Evolutionary conservation across 495 filamentous ascomycete genomes (phyloP).

Genomic region (Penicillium pancosmium): DNA sequence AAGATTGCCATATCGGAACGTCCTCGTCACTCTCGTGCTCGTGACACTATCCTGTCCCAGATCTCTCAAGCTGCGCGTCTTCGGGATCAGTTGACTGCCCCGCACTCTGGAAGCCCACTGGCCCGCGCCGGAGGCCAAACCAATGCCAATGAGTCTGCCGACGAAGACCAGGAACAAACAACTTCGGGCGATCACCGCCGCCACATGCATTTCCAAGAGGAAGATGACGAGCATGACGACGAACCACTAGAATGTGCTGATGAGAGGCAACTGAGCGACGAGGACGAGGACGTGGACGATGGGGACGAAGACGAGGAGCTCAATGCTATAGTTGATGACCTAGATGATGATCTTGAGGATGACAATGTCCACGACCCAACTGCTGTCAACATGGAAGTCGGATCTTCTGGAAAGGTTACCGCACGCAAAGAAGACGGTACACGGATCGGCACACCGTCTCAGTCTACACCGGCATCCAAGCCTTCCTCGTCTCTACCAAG

Average conservation of each 20-base stretch:
- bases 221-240: conserved; percentile 57
- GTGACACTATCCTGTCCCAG: conserved; percentile 71
- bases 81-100: conserved; percentile 43
- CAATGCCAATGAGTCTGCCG: conserved; percentile 35
- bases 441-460: conserved; percentile 81
- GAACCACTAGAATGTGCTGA: conserved; percentile 89
- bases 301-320: conserved; percentile 68
- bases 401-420: conserved; percentile 86
- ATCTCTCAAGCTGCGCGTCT: conserved; percentile 76
- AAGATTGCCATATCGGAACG: conserved; percentile 84
- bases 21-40: conserved; percentile 64
- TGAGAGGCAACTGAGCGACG: conserved; percentile 83
- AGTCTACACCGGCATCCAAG: conserved; percentile 54
- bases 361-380: conserved; percentile 73
- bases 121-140: conserved; percentile 29
- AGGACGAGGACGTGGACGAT: conserved; percentile 70
- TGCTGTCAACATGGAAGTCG: conserved; percentile 92
- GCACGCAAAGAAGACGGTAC: conserved; percentile 97
- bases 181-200: conserved; percentile 51
- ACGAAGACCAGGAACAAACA: conserved; percentile 26
- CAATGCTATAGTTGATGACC: conserved; percentile 85
- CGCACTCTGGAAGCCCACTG: conserved; percentile 26
- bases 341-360: conserved; percentile 87
- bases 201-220: conserved; percentile 53
- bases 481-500: conserved; percentile 47